Conservation (phyloP, 2,329 filamentous ascomycete species). For the Macrophomina tecta region DNA sequence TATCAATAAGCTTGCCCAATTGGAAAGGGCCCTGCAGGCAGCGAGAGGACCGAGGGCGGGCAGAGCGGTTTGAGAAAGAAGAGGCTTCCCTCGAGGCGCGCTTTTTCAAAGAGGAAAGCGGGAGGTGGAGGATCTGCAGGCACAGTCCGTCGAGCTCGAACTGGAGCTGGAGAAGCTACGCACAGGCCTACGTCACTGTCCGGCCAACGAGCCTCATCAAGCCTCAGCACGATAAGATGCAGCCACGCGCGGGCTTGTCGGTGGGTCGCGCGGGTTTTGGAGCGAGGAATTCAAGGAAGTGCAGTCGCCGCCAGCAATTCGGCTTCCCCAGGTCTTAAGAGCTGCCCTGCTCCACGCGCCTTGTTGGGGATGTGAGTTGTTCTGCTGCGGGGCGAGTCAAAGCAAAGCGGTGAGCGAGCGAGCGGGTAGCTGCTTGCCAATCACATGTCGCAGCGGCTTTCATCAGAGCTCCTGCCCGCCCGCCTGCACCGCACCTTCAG, state of each 20-base stretch:
- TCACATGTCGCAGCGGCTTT: conserved; percentile 5
- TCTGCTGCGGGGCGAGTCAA: conserved; percentile 15
- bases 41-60: conserved; percentile 7
- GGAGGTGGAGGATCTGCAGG: conserved; percentile 27
- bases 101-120: conserved; percentile 12
- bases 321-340: conserved; percentile 15
- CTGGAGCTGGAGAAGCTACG: conserved; percentile 19
- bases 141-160: conserved; percentile 25
- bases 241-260: conserved; percentile 4
- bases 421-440: too few relatives aligned
- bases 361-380: conserved; percentile 25
- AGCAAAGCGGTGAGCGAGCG: too few relatives aligned
- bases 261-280: conserved; percentile 14
- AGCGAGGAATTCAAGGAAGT: background rate
- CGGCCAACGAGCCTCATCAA: conserved; percentile 23
- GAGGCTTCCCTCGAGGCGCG: conserved; percentile 1
- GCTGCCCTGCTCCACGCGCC: background rate
- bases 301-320: conserved; percentile 5
- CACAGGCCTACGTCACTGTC: conserved; percentile 26
- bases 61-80: background rate
- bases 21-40: conserved; percentile 12
- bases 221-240: conserved; percentile 18
- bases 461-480: background rate
- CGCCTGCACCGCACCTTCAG: background rate
- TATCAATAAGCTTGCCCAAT: conserved; percentile 20